These are phyloP conservation scores for Pythium aristosporum DNA, from an alignment of 352 stramenopile species.

Conservation along the genomic window DNA sequence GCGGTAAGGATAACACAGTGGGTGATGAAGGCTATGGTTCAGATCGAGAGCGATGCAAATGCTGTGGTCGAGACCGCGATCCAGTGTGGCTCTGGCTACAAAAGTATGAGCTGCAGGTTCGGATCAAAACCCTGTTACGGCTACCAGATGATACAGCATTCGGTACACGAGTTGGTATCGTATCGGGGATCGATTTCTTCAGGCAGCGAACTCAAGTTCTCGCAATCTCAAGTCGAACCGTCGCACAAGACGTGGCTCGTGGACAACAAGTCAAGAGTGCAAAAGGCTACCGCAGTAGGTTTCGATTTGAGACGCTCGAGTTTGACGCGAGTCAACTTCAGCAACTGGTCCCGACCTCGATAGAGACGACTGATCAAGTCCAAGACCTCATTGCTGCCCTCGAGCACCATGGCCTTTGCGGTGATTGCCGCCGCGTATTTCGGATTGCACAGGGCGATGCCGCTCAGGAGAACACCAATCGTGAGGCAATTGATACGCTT, in stretches of 20 bases:
- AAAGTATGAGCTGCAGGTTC: slow-evolving; percentile 6
- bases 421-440: slow-evolving; percentile 50
- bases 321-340: slow-evolving; percentile 32
- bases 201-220: slow-evolving; percentile 8
- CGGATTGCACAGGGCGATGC: slow-evolving; percentile 34
- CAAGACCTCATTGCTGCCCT: slow-evolving; percentile 19
- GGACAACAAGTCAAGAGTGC: neutral
- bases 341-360: slow-evolving; percentile 27
- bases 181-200: slow-evolving; percentile 9
- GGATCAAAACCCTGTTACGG: slow-evolving; percentile 5
- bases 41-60: slow-evolving; percentile 6
- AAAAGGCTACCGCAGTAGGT: slow-evolving; percentile 8
- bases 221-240: neutral
- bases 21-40: neutral
- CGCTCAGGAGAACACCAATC: slow-evolving; percentile 25
- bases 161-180: slow-evolving; percentile 15
- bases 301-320: slow-evolving; percentile 24
- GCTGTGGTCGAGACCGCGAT: slow-evolving; percentile 15
- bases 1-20: slow-evolving; percentile 9
- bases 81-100: slow-evolving; percentile 15
- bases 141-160: slow-evolving; percentile 12
- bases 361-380: slow-evolving; percentile 7
- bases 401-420: slow-evolving; percentile 44
- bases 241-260: neutral
- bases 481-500: slow-evolving; percentile 27